A percentile compares a stretch with the other conserved stretches of the same genome.
phyloP scores from a whole-genome alignment of 2,329 filamentous ascomycete species.

The Sclerotinia sclerotiorum region DNA sequence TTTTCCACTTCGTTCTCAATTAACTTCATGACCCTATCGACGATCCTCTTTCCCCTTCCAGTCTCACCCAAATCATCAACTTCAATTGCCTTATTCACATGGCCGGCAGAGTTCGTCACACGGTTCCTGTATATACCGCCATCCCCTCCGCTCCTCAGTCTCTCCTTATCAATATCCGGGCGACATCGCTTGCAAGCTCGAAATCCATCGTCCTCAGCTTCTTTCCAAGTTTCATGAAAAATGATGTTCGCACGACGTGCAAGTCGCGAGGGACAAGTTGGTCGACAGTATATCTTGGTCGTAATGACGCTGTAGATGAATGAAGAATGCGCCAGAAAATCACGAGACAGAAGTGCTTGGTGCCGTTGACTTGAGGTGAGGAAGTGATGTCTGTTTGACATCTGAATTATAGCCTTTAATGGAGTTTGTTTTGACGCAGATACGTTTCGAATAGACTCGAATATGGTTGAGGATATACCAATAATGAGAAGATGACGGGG shows the following conservation, averaged over 20 bases:
- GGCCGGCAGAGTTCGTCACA: not conserved
- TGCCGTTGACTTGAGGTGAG: not conserved
- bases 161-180: not conserved
- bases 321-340: conserved; percentile 42
- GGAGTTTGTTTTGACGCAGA: not conserved
- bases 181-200: conserved; percentile 13
- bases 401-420: not conserved
- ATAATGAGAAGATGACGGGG: not conserved
- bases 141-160: too few species aligned
- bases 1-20: not conserved
- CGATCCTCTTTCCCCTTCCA: conserved; percentile 12
- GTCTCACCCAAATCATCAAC: not conserved
- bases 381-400: not conserved
- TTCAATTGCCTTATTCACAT: accelerated
- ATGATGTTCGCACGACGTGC: conserved; percentile 59
- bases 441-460: not conserved
- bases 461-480: not conserved
- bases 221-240: conserved; percentile 48
- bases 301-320: conserved; percentile 53
- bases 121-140: too few species aligned
- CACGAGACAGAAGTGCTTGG: conserved; percentile 39
- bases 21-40: not conserved
- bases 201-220: not conserved
- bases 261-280: conserved; percentile 59
- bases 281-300: conserved; percentile 58